Evolutionary conservation across 2,329 filamentous ascomycete genomes (phyloP), one percentile per base, ranked within the genome.

Genomic region (Ramichloridium luteum): DNA sequence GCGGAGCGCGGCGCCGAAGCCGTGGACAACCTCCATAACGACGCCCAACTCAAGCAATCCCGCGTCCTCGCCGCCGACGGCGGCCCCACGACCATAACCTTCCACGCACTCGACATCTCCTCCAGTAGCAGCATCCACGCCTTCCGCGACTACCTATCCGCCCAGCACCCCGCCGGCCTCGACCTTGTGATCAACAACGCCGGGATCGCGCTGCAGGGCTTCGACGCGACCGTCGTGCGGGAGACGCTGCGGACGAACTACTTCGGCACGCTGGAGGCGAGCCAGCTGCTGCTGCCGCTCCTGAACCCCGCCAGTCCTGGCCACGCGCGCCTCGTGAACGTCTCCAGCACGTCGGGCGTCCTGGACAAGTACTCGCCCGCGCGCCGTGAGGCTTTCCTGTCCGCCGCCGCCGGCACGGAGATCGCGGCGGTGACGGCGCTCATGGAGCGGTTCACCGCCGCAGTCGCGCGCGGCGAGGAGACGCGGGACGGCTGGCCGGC

Each of bases 161-260:
- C 57, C 27, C 46, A 59, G 16, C 65, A 70, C 37, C 56, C 58
- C 2, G 56, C 64, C 5, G 65, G 65, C 3, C 55, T 70, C 17
- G 67, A 70, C 36, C 58, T 69, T 22, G 51, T 70, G 8, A 61
- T 70, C 49, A 71, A 71, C 50, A 71, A 70, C 37, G 67, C 67
- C 0, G 67, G 43, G 16, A 50, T 53, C 13, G 50, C 50, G 1
- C 25, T 52, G 28, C 36, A 51, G 35, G 50, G 50, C 13, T 53
- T 55, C 59, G 60, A 68, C 40, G 36, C 52, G 4, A 50, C 62
- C 14, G 54, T 70, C 13, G 67, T 69, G 17, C 58, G 60, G 32
- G 53, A 55, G 13, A 72, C 68, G 0, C 49, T 71, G 3, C 49
- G 56, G 13, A 62, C 58, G 38, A 71, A 72, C 47, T 71, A 70